Evolutionary conservation across 164 flowering plant species (phyloP), one percentile per base, ranked within the genome.

Genomic region (Akebia trifoliata): DNA sequence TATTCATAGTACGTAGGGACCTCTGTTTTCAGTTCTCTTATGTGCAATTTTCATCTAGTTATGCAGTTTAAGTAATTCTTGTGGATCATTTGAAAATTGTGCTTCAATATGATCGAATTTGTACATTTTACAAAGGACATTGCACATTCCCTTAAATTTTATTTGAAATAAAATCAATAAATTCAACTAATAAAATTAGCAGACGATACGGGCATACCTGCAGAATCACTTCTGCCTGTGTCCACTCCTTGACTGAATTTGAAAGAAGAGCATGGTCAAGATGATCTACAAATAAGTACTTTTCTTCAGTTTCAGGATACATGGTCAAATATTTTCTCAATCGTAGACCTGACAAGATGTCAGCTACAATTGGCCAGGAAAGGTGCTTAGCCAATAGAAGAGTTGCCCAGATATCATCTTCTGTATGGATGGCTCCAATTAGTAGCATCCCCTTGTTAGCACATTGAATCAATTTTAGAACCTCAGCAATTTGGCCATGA

Each of bases 331-430:
- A 59, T 71, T 74, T 86, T 62, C 97, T 76, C 63, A 87, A 55
- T 28, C 99, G 72, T 51, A 90, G 58, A 54, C 99, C 99, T 25
- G 99, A 93, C 76, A 87, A 77, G 51, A 93, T 76, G 60, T 87
- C 97, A 52, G 86, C 79, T 22, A 77, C 85, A 61, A 84, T 82
- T n/a, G 97, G 99, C 99, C 97, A 93, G 24, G 14, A 39, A 21
- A 93, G 84, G 65, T 83, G 87, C 60, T 77, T 79, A 49, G 87
- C 90, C 66, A 93, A 69, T 54, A 81, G 72, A 73, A 87, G 82
- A 60, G 82, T 78, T 49, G 96, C 92, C 97, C 96, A 90, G 21
- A 83, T 84, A 53, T 93, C 97, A 71, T 87, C 90, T 66, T 82
- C 92, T n/a, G 74, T 60, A 44, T 73, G 81, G 45, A 90, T 72